Percentiles rank a stretch among this genome's conserved stretches.
These are phyloP conservation scores for Alternaria sp. DNA, from an alignment of 2,329 filamentous ascomycete genomes.

Conservation along the genomic window DNA sequence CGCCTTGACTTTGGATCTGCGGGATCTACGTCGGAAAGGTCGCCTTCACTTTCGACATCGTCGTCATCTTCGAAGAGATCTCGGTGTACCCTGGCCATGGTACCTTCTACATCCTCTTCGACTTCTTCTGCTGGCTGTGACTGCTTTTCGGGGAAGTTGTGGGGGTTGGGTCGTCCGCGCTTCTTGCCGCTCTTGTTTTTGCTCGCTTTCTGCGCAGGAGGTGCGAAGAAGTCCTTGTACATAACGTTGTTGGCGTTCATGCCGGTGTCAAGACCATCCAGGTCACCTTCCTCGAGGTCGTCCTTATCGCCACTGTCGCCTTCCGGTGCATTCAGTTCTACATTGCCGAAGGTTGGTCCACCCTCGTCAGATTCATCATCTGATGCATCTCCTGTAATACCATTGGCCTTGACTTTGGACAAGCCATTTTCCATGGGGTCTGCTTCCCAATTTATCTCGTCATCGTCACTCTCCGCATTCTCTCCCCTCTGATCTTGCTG, in stretches of 20 bases:
- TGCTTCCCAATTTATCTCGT: constrained; percentile 85
- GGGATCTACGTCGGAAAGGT: constrained; percentile 70
- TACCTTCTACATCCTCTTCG: constrained; percentile 75
- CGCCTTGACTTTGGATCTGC: constrained; percentile 75
- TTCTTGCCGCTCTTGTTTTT: constrained; percentile 65
- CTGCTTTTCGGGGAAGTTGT: constrained; percentile 55
- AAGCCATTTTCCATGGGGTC: constrained; percentile 67
- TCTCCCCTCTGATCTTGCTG: constrained; percentile 82
- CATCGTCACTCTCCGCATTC: constrained; percentile 75
- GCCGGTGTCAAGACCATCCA: constrained; percentile 61
- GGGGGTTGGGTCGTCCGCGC: constrained; percentile 64
- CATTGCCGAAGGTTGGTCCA: constrained; percentile 84
- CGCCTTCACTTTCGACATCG: constrained; percentile 64
- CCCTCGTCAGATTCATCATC: constrained; percentile 72
- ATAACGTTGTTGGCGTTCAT: constrained; percentile 86
- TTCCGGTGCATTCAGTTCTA: constrained; percentile 75
- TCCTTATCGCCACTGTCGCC: constrained; percentile 73
- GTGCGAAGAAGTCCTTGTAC: constrained; percentile 93
- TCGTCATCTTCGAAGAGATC: constrained; percentile 84
- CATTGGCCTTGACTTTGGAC: constrained; percentile 42
- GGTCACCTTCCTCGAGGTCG: constrained; percentile 64
- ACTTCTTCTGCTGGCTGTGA: constrained; percentile 30
- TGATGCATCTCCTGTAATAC: constrained; percentile 53
- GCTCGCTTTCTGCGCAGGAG: constrained; percentile 75
- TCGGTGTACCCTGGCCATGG: constrained; percentile 85